A percentile compares a stretch with the other conserved stretches of the same genome.
Conservation (phyloP, 176 grass and related monocot species). For the Avena eriantha region DNA sequence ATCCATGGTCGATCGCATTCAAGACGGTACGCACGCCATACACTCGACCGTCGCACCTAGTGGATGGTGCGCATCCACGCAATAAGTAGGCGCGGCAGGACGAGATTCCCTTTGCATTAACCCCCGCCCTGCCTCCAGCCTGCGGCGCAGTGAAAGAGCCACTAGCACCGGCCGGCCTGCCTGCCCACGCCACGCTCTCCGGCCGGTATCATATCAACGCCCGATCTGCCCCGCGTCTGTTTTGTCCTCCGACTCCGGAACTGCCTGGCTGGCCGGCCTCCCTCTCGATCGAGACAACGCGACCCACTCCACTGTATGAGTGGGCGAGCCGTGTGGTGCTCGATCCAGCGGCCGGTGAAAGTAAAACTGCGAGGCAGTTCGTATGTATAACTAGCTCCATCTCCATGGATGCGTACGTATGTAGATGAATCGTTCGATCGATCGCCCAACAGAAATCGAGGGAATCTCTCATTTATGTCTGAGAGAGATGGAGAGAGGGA, state of each 20-base stretch:
- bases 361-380: not conserved
- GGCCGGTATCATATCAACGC: not conserved
- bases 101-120: conserved; percentile 23
- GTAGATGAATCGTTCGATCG: not conserved
- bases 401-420: not conserved
- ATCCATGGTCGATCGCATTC: too few species aligned
- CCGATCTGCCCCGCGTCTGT: too few species aligned
- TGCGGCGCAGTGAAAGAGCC: not conserved
- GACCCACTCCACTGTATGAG: too few species aligned
- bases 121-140: conserved; percentile 6
- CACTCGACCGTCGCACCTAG: too few species aligned
- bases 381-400: conserved; percentile 5
- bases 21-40: too few species aligned
- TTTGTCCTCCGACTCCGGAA: too few species aligned
- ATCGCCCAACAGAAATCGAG: not conserved
- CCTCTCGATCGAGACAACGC: too few species aligned
- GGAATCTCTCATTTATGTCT: conserved; percentile 40
- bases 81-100: conserved; percentile 22
- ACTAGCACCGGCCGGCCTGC: conserved; percentile 16
- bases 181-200: not conserved
- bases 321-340: too few species aligned
- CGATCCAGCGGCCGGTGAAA: not conserved
- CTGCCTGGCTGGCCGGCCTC: too few species aligned
- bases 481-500: not conserved
- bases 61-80: too few species aligned